Evolutionary conservation across 768 basidiomycete species (phyloP).

Genomic region (Suillus discolor): DNA sequence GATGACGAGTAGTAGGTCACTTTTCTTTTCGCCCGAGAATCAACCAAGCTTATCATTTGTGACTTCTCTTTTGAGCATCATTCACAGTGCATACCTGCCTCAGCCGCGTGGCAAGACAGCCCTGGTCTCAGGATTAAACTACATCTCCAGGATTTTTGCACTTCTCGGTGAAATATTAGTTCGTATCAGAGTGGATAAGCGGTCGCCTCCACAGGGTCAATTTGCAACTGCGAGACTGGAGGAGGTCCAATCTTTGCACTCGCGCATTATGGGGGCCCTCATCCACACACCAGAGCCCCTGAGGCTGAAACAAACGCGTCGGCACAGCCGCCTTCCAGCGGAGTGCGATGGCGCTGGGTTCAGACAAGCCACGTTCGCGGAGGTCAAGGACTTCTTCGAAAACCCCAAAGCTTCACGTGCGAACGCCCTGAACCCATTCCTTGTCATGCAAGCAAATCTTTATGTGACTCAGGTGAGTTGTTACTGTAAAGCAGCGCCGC

Average conservation of each 20-base stretch:
- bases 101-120: conserved; percentile 90
- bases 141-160: conserved; percentile 83
- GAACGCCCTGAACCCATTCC: conserved; percentile 85
- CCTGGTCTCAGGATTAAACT: conserved; percentile 84
- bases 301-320: conserved; percentile 60
- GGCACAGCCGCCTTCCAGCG: conserved; percentile 50
- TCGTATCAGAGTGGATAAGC: conserved; percentile 84
- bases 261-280: conserved; percentile 73
- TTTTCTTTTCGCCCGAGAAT: conserved; percentile 30
- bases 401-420: conserved; percentile 86
- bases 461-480: conserved; percentile 83
- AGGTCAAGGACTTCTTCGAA: conserved; percentile 90
- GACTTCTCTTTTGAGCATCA: conserved; percentile 57
- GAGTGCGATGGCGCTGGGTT: conserved; percentile 75
- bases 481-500: background rate
- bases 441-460: conserved; percentile 91
- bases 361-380: conserved; percentile 81
- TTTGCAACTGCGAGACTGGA: conserved; percentile 84
- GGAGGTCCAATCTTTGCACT: conserved; percentile 81
- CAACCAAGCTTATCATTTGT: conserved; percentile 23
- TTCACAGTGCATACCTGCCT: conserved; percentile 78
- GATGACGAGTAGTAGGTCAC: conserved; percentile 84
- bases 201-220: conserved; percentile 82
- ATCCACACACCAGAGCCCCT: conserved; percentile 77
- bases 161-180: conserved; percentile 85